Evolutionary conservation across 2,329 filamentous ascomycete species (phyloP), one percentile per base, ranked within the genome.

Genomic region (Oidium heveae): DNA sequence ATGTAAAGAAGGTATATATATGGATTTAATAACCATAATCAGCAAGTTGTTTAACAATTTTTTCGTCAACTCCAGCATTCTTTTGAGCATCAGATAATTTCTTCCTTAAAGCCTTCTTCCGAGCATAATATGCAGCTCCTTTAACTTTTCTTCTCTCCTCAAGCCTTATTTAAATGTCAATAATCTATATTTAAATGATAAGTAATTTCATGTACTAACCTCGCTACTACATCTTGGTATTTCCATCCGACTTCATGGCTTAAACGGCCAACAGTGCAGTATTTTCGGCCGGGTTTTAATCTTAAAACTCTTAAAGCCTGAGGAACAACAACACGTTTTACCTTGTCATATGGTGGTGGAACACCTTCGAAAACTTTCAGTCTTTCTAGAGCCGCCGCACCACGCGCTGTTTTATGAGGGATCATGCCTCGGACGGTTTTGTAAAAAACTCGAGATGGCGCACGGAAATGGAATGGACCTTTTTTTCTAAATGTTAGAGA

Each of bases 351-450:
- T 69, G 91, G 91, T 69, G 89, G 86, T 68, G 91, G 91, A 63
- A 98, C 80, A 79, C 91, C 91, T 84, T 98, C 91, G 73, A 96
- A 98, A 71, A 94, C 87, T 87, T 98, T 98, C 65, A 98, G 85
- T 74, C 91, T 84, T 80, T 96, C 88, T 70, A 98, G 74, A 66
- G 91, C 91, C 67, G 89, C 89, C 67, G 86, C 84, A 74, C 91
- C 91, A 70, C 91, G 89, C 71, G 91, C 81, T 65, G 91, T 98
- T 86, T 98, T 98, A 86, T 98, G 91, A 69, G 91, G 91, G 65
- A 98, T 93, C 91, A 98, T 98, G 72, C 91, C 91, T 72, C 91
- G 89, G 75, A 98, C 86, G 70, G 91, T 87, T 84, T 95, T 94
- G 85, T 95, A 98, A 84, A 98, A 94, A 79, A 98, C 95, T 74